phyloP scores from a whole-genome alignment of 2,329 filamentous ascomycete species.

The Epichloe festucae region DNA sequence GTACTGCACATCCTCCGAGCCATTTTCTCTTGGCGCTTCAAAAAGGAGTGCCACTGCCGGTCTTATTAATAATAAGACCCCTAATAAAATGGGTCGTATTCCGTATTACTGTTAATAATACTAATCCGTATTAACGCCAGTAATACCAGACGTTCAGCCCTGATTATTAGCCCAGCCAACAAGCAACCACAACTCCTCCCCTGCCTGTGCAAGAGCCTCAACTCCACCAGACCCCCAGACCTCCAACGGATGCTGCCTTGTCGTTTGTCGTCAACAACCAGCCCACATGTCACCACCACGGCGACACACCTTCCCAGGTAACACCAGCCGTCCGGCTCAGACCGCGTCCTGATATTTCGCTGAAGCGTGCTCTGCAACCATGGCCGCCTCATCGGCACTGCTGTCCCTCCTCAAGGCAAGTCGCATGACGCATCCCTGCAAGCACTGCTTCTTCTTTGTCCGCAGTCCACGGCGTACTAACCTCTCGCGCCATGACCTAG shows the following conservation, averaged over 20 bases:
- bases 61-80: no score
- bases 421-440: conserved; percentile 4
- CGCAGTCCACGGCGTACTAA: neutral
- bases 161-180: no score
- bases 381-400: conserved; percentile 1
- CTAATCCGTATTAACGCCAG: no score
- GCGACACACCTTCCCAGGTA: neutral
- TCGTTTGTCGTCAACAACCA: neutral
- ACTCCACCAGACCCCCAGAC: neutral
- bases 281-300: neutral
- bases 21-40: no score
- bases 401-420: conserved; percentile 24
- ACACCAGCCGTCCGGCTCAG: neutral
- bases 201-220: no score
- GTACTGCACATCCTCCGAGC: no score
- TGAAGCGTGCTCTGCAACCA: neutral
- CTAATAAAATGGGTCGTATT: no score
- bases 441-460: neutral
- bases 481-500: conserved; percentile 28
- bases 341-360: neutral
- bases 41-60: no score
- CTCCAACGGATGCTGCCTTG: neutral
- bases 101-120: no score
- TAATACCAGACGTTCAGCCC: no score
- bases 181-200: no score